Base-by-base conservation (phyloP, 176 grass and related monocot species). In the Musa troglodytarum region DNA sequence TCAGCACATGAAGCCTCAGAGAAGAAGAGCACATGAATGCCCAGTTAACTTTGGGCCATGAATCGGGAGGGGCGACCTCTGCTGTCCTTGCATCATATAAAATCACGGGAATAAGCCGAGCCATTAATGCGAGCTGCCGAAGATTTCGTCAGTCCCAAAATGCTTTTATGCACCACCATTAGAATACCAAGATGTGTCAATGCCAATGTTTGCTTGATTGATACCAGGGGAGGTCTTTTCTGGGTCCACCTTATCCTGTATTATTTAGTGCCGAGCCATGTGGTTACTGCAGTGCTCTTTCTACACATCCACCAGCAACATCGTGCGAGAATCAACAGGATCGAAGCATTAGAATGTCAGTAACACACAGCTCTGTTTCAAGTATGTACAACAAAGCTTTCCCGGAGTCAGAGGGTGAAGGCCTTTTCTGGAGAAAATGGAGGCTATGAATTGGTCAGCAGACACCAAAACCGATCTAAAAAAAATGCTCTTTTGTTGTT, bases 101-200 rank as follows among this genome's bases (percentile, higher is more conserved):
- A 61, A 43, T 73, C 81, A 80, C 77, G 58, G 76, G 80, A 62
- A 65, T 13, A 85, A 85, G 59, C 73, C 56, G 53, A 51, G 74
- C 20, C 25, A 50, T 43, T 50, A 70, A 70, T 50, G 43, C 20
- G 43, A 17, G 23, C 3, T 20, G 29, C 66, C 9, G 10, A 50
- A 14, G 34, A 20, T 51, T 11, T 70, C 15, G 49, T 70, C 68
- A 70, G 50, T 52, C 49, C 14, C 43, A 51, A 70, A 51, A 70
- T 70, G 68, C 19, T 70, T 17, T 22, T 20, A 10, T 2, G 3
- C 63, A 0, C 22, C 63, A 65, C 63, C 63, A 26, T 65, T 65
- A 65, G 13, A 28, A 23, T 65, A 65, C 23, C 21, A 28, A 26
- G 63, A 50, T 69, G 51, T 34, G 68, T 70, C 68, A 21, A 50